phyloP scores from a whole-genome alignment of 352 stramenopile genomes.

The Phytophthora constricta region DNA sequence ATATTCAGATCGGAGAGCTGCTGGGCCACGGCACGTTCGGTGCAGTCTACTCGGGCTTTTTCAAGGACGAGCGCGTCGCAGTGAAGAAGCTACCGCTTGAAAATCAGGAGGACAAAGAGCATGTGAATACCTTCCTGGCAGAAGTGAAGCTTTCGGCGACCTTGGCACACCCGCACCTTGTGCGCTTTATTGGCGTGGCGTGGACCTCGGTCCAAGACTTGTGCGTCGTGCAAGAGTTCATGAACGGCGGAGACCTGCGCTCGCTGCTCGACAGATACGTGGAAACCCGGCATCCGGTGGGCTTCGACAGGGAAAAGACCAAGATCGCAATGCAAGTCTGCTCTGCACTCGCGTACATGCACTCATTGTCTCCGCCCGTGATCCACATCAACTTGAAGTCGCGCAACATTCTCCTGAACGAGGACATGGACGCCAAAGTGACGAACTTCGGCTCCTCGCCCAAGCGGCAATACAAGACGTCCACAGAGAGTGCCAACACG shows the following conservation, averaged over 20 bases:
- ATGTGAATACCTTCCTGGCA: slow-evolving; percentile 43
- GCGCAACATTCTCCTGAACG: slow-evolving; percentile 34
- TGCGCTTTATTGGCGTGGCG: slow-evolving; percentile 56
- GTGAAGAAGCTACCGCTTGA: slow-evolving; percentile 46
- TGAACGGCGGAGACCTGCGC: slow-evolving; percentile 43
- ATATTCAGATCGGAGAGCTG: slow-evolving; percentile 34
- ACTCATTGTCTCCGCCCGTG: slow-evolving; percentile 32
- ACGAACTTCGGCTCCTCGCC: slow-evolving; percentile 45
- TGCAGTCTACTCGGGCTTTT: slow-evolving; percentile 44
- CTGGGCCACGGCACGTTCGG: slow-evolving; percentile 41
- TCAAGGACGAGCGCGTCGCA: slow-evolving; percentile 39
- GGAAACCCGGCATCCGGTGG: slow-evolving; percentile 13
- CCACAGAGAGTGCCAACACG: slow-evolving; percentile 39
- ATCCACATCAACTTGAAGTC: slow-evolving; percentile 45
- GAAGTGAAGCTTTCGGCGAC: slow-evolving; percentile 53
- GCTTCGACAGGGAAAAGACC: slow-evolving; percentile 45
- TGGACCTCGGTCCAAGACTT: slow-evolving; percentile 45
- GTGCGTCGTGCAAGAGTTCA: slow-evolving; percentile 51
- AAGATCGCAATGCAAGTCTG: slow-evolving; percentile 46
- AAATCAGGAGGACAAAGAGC: slow-evolving; percentile 8
- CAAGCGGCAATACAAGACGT: slow-evolving; percentile 41
- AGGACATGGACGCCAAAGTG: slow-evolving; percentile 35
- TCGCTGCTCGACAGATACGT: slow-evolving; percentile 37
- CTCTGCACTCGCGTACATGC: slow-evolving; percentile 38
- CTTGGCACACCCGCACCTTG: slow-evolving; percentile 57